phyloP scores from a whole-genome alignment of 2,329 filamentous ascomycete species.

The Phoma herbarum region DNA sequence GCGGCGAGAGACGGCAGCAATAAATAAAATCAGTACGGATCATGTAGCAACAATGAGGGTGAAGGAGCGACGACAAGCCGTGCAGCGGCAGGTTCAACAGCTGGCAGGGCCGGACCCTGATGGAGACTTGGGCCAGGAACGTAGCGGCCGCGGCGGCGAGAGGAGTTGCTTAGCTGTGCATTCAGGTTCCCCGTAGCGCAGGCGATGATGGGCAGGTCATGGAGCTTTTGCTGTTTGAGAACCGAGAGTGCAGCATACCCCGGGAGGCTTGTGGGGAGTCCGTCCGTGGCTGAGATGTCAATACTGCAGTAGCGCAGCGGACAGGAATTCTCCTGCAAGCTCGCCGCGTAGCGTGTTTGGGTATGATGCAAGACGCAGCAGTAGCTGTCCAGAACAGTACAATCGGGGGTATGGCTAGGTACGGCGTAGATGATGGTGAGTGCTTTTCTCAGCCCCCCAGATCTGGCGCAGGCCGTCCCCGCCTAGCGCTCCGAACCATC shows the following conservation, averaged over 20 bases:
- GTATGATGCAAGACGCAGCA: conserved; percentile 40
- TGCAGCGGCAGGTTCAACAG: conserved; percentile 40
- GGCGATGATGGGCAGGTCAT: conserved; percentile 35
- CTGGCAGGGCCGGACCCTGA: conserved; percentile 36
- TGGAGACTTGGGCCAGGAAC: conserved; percentile 29
- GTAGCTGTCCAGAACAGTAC: conserved; percentile 19
- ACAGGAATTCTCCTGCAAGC: conserved; percentile 31
- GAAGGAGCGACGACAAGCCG: conserved; percentile 36
- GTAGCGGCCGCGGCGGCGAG: conserved; percentile 32
- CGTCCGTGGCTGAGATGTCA: conserved; percentile 35
- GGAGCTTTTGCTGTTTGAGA: conserved; percentile 51
- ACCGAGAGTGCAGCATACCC: conserved; percentile 38
- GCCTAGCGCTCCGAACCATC: conserved; percentile 37
- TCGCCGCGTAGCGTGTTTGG: conserved; percentile 44
- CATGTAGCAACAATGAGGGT: conserved; percentile 32
- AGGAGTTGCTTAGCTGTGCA: conserved; percentile 32
- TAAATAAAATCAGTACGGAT: conserved; percentile 42
- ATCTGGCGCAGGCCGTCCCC: conserved; percentile 27
- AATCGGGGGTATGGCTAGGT: conserved; percentile 18
- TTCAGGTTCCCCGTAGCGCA: conserved; percentile 9
- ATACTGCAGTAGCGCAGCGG: conserved; percentile 35
- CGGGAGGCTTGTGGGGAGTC: conserved; percentile 35
- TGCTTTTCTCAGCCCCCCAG: conserved; percentile 31
- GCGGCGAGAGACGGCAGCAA: conserved; percentile 44
- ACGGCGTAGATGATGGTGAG: conserved; percentile 32